phyloP scores from a whole-genome alignment of 495 filamentous ascomycete species.

The Mytilinidion resinicola region DNA sequence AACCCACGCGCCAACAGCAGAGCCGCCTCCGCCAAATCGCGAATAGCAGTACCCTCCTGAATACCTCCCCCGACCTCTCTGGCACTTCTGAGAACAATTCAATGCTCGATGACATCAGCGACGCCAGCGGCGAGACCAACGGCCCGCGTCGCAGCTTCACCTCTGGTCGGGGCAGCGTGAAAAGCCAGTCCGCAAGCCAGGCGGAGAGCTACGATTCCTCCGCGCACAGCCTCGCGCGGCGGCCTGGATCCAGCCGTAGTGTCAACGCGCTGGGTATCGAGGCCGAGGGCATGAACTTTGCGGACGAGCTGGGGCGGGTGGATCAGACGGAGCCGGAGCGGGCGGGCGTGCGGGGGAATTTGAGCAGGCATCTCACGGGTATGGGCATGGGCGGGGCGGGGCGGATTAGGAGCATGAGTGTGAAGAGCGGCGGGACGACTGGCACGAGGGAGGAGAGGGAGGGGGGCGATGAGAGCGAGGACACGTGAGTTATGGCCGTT shows the following conservation, averaged over 20 bases:
- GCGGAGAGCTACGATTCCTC: constrained; percentile 10
- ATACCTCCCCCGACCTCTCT: constrained; percentile 30
- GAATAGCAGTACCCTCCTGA: constrained; percentile 44
- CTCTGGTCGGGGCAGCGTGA: constrained; percentile 15
- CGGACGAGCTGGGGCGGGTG: constrained; percentile 20
- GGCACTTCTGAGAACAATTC: constrained; percentile 16
- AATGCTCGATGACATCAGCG: constrained; percentile 2
- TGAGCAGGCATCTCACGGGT: constrained; percentile 11
- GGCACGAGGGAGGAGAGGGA: too few relatives aligned
- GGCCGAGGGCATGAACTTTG: constrained; percentile 19
- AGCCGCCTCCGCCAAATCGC: constrained; percentile 76
- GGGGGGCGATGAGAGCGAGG: too few relatives aligned
- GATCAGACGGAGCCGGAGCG: constrained; percentile 25
- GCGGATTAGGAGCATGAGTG: too few relatives aligned
- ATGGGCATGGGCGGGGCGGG: not conserved
- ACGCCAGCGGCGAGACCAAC: constrained; percentile 9
- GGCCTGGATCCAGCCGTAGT: not conserved
- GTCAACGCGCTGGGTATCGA: not conserved
- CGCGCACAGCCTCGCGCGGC: not conserved
- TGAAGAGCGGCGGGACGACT: too few relatives aligned
- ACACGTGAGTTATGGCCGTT: too few relatives aligned
- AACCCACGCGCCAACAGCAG: constrained; percentile 41
- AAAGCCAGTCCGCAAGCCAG: constrained; percentile 13
- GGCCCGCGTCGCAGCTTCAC: constrained; percentile 14
- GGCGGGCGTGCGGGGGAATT: not conserved